Evolutionary conservation across 768 basidiomycete genomes (phyloP).

Genomic region (Lanmaoa rubissima): DNA sequence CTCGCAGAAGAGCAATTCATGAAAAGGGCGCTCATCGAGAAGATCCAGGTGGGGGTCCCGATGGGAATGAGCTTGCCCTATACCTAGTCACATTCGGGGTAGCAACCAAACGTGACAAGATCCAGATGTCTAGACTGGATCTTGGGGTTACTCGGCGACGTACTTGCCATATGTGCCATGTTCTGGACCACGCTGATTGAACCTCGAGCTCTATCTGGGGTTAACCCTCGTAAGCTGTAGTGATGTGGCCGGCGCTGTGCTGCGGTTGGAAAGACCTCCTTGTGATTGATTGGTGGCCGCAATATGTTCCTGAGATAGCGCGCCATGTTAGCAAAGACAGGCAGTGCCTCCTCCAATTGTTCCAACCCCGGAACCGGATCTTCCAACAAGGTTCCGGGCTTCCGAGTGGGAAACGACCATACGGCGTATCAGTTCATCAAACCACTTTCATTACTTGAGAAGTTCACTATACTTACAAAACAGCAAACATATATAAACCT

Average conservation of each 20-base stretch:
- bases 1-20: conserved; percentile 96
- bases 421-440: conserved; percentile 25
- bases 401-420: conserved; percentile 24
- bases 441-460: conserved; percentile 27
- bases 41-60: conserved; percentile 68
- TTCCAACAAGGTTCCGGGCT: conserved; percentile 31
- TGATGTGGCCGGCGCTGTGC: conserved; percentile 18
- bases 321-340: conserved; percentile 21
- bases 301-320: conserved; percentile 28
- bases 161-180: conserved; percentile 36
- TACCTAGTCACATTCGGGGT: conserved; percentile 40
- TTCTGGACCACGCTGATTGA: conserved; percentile 31
- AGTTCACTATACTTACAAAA: conserved; percentile 24
- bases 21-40: conserved; percentile 92
- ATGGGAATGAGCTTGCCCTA: conserved; percentile 43
- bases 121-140: conserved; percentile 24
- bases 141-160: conserved; percentile 35
- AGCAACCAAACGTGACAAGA: conserved; percentile 26
- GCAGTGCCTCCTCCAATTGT: conserved; percentile 32
- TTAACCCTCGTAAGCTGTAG: conserved; percentile 14
- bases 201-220: conserved; percentile 24
- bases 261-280: conserved; percentile 18
- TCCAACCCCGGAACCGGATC: conserved; percentile 33
- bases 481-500: conserved; percentile 9
- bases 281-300: conserved; percentile 30